Conservation (phyloP, 1,284 basidiomycete species). For the Irpex sp. region DNA sequence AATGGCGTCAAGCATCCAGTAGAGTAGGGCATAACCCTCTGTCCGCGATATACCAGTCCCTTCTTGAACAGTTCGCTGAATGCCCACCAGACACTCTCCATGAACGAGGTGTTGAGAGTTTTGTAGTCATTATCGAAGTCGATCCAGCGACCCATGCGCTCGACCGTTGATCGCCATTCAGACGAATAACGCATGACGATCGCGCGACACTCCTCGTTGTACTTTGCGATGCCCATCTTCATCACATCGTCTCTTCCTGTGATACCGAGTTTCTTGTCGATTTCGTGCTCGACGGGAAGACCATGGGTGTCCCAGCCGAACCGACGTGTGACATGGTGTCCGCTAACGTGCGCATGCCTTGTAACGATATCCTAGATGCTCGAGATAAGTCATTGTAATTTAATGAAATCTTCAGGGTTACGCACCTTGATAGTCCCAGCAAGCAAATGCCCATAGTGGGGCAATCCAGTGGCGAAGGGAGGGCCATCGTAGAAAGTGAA, state of each 20-base stretch:
- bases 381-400: not conserved
- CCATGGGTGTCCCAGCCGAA: constrained; percentile 99
- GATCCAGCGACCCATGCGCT: constrained; percentile 99
- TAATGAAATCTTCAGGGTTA: constrained; percentile 3
- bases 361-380: constrained; percentile 85
- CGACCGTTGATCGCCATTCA: constrained; percentile 94
- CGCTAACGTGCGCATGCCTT: constrained; percentile 90
- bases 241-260: constrained; percentile 92
- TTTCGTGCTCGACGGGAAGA: constrained; percentile 98
- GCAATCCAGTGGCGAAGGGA: constrained; percentile 95
- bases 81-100: constrained; percentile 99
- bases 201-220: constrained; percentile 94
- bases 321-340: constrained; percentile 89
- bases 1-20: constrained; percentile 94
- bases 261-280: constrained; percentile 96
- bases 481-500: constrained; percentile 98
- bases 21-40: constrained; percentile 98
- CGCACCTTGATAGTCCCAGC: constrained; percentile 94
- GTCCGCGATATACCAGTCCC: constrained; percentile 90
- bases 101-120: constrained; percentile 89
- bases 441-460: constrained; percentile 91
- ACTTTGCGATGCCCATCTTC: constrained; percentile 94
- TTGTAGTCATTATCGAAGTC: constrained; percentile 99
- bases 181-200: constrained; percentile 97
- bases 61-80: constrained; percentile 92